Conservation (phyloP, 768 basidiomycete species). For the Phanerochaete sordida region DNA sequence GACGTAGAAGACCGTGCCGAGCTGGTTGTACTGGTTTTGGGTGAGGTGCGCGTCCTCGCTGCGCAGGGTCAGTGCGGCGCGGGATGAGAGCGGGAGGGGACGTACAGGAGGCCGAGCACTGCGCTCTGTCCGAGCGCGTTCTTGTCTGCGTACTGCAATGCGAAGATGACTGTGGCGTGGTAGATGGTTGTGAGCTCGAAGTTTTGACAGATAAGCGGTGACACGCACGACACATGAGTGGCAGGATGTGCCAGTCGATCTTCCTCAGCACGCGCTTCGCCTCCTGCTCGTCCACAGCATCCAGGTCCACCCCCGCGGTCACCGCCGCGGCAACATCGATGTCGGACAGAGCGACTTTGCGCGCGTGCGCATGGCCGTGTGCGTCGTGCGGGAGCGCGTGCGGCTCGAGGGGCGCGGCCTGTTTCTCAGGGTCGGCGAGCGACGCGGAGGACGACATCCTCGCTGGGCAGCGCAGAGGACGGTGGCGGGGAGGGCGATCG, state of each 20-base stretch:
- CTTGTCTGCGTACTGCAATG: constrained; percentile 46
- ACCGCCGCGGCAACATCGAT: constrained; percentile 59
- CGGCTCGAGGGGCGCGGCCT: background rate
- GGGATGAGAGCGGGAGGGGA: background rate
- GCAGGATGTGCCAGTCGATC: constrained; percentile 74
- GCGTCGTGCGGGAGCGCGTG: background rate
- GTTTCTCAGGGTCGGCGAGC: constrained; percentile 1
- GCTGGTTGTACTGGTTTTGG: constrained; percentile 52
- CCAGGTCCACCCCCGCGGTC: constrained; percentile 37
- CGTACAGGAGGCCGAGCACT: constrained; percentile 64
- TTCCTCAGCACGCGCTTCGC: constrained; percentile 60
- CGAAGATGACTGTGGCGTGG: constrained; percentile 49
- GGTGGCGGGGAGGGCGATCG: background rate
- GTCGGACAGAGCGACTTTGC: constrained; percentile 31
- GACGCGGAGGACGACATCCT: constrained; percentile 1
- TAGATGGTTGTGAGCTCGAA: background rate
- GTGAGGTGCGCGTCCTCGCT: constrained; percentile 4
- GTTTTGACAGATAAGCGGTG: background rate
- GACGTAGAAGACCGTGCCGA: constrained; percentile 74
- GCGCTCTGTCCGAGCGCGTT: constrained; percentile 70
- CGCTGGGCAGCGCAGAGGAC: background rate
- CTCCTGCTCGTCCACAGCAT: constrained; percentile 40
- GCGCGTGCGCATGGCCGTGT: background rate
- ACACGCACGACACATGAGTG: constrained; percentile 73
- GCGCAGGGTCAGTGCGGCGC: background rate